phyloP scores from a whole-genome alignment of 768 basidiomycete species.

The Russula dissimulans region DNA sequence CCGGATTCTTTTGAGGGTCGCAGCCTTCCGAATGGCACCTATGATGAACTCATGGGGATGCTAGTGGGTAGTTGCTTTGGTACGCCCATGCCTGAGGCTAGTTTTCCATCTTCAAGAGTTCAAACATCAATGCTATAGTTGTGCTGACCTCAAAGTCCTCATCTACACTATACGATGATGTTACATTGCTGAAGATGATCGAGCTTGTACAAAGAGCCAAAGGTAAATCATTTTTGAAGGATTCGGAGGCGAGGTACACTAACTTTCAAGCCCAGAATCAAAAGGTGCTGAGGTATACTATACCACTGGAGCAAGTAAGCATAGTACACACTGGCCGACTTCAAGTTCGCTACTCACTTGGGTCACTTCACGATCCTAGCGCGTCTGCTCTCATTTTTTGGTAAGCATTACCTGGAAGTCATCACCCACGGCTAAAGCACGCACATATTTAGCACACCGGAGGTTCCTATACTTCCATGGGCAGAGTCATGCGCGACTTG shows the following conservation, averaged over 20 bases:
- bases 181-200: neutral
- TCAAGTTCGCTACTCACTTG: neutral
- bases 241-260: neutral
- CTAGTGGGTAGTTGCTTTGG: slow-evolving; percentile 33
- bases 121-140: neutral
- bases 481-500: slow-evolving; percentile 11
- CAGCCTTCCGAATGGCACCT: neutral
- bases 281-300: neutral
- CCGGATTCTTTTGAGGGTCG: slow-evolving; percentile 17
- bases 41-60: slow-evolving; percentile 31
- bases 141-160: slow-evolving; percentile 1
- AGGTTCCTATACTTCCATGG: slow-evolving; percentile 17
- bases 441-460: slow-evolving; percentile 7
- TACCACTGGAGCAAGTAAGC: neutral
- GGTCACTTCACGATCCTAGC: neutral
- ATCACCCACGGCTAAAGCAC: no score
- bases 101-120: neutral
- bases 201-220: neutral
- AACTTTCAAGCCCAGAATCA: neutral
- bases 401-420: neutral
- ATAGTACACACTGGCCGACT: neutral
- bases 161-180: neutral
- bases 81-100: slow-evolving; percentile 10
- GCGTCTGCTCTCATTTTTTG: slow-evolving; percentile 2
- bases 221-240: neutral